These are phyloP conservation scores for Colletotrichum agaves DNA, from an alignment of 2,329 filamentous ascomycete genomes.

Conservation along the genomic window DNA sequence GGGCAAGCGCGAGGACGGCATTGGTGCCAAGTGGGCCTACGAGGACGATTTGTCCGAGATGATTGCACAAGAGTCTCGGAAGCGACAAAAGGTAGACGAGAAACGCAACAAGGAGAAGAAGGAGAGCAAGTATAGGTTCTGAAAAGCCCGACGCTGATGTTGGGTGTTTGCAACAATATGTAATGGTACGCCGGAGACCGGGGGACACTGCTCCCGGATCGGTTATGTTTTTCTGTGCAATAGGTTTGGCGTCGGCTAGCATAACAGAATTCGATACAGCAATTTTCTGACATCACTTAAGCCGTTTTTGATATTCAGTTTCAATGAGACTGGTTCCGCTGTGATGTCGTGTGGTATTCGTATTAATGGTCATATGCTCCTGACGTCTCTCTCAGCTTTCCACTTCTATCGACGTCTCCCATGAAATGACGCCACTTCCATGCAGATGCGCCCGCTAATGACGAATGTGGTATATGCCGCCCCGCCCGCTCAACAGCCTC, in stretches of 20 bases:
- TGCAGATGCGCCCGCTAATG: conserved; percentile 30
- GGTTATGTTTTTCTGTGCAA: conserved; percentile 14
- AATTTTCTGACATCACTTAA: neutral
- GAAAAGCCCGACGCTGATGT: conserved; percentile 30
- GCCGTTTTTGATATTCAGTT: neutral
- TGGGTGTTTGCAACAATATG: neutral
- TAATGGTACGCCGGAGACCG: conserved; percentile 25
- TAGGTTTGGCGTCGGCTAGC: conserved; percentile 27
- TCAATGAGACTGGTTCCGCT: neutral
- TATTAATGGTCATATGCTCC: conserved; percentile 11
- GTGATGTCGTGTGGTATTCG: neutral
- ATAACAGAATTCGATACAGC: neutral
- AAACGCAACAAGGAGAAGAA: conserved; percentile 76
- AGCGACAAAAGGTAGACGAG: conserved; percentile 88
- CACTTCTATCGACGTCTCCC: conserved; percentile 7
- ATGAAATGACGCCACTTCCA: conserved; percentile 18
- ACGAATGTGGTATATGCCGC: neutral
- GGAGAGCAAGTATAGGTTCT: conserved; percentile 64
- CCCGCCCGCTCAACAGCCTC: neutral
- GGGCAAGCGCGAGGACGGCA: conserved; percentile 72
- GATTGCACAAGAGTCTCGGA: conserved; percentile 93
- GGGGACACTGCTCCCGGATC: neutral
- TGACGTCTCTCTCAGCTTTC: conserved; percentile 2
- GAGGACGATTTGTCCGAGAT: conserved; percentile 95
- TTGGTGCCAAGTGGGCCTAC: conserved; percentile 75